A percentile compares a stretch with the other conserved stretches of the same genome.
Conservation (phyloP, 768 basidiomycete species). For the Suillus fuscotomentosus region DNA sequence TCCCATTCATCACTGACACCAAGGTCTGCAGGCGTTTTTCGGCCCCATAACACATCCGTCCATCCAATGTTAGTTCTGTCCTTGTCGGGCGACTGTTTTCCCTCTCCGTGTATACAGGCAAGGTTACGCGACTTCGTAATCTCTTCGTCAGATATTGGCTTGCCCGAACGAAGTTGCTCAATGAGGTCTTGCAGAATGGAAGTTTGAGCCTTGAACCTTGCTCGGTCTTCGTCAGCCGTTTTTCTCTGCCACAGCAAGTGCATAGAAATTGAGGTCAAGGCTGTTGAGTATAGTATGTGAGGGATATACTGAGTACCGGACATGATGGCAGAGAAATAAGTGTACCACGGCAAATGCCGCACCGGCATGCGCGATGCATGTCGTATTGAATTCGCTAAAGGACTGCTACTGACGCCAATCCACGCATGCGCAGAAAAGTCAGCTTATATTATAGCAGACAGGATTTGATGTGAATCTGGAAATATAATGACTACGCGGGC, state of each 20-base stretch:
- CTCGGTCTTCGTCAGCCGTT: constrained; percentile 49
- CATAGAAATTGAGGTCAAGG: constrained; percentile 64
- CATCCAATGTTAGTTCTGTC: constrained; percentile 35
- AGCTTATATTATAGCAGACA: neutral
- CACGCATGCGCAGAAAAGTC: neutral
- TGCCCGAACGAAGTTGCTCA: constrained; percentile 48
- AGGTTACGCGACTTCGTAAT: constrained; percentile 54
- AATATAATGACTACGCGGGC: neutral
- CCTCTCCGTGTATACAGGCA: constrained; percentile 36
- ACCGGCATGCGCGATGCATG: neutral
- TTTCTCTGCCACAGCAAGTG: constrained; percentile 60
- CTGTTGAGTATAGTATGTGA: constrained; percentile 63
- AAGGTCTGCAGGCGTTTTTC: constrained; percentile 19
- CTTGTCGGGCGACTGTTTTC: constrained; percentile 7
- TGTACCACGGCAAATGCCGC: neutral
- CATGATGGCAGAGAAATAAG: constrained; percentile 16
- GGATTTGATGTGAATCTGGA: neutral
- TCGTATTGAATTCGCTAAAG: neutral
- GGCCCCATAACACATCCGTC: constrained; percentile 51
- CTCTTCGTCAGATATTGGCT: constrained; percentile 47
- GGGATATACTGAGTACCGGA: constrained; percentile 47
- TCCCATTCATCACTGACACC: constrained; percentile 34
- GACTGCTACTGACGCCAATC: neutral
- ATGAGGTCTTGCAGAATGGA: constrained; percentile 63
- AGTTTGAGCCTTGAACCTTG: constrained; percentile 53